Evolutionary conservation across 2,329 filamentous ascomycete species (phyloP), one percentile per base, ranked within the genome.

Genomic region (Chaetomiaceae sp.): DNA sequence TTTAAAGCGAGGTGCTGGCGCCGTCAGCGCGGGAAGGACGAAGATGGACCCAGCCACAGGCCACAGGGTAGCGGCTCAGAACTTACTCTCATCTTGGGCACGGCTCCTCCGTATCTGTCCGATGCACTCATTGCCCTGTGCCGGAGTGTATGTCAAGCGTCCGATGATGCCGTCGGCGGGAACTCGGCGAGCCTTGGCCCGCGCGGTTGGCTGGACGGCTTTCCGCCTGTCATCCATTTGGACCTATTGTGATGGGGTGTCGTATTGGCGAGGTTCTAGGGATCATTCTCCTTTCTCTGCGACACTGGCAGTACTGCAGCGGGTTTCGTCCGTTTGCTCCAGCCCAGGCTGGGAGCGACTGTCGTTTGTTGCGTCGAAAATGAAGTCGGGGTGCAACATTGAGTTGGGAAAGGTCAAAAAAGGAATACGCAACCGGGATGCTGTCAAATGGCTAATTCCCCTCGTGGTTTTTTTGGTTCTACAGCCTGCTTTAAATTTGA

Each of bases 101-200:
- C 68, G 63, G 39, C 55, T 63, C 55, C 69, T 70, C 19, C 54
- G 48, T 68, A 76, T 73, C 46, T 64, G 57, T 40, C 64, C 64
- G 45, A 55, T 43, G 20, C n/a, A 42, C 30, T 54, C 38, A 40
- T 51, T 44, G 19, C 27, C 44, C n/a, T 40, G 42, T 5, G 56
- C 49, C 17, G 59, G 59, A 12, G 45, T 51, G 44, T 61, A 61
- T 10, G 52, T 59, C n/a, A 61, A 44, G 30, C 59, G 56, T 47
- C 59, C 59, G 33, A 56, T 40, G 45, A 58, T 52, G 49, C 54
- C 56, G 38, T 59, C 58, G 19, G 41, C 35, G 13, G 47, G 53
- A 9, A 51, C 45, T 12, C 54, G 54, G 20, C 51, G 50, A 50
- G 46, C 43, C 19, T 47, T 43, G 33, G 42, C 47, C 21, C 48